Base-by-base conservation (phyloP, 495 filamentous ascomycete species). In the Hypoxylon crocopeplum region DNA sequence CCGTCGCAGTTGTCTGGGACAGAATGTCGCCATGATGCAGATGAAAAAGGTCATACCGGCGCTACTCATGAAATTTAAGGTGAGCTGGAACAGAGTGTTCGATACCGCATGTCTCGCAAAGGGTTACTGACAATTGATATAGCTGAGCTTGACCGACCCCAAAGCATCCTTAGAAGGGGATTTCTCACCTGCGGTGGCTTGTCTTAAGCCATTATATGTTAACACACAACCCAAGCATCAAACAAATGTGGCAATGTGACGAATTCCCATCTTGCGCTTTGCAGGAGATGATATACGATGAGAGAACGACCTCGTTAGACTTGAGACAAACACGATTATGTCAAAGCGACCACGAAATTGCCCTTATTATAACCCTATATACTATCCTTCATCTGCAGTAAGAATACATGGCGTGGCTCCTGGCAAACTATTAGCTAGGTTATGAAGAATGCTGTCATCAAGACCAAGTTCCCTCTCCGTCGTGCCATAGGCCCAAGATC, bases 1-100 rank as follows among this genome's bases (percentile, higher is more conserved):
- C 13, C 74, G 75, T 11, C 70, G 86, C 36, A 79, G 75, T 21
- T 89, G 86, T 66, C 81, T 89, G 60, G 86, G 86, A 11, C 83
- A 81, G 64, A 84, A 88, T 59, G 80, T 89, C 44, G 79, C 79
- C 30, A 69, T 82, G 54, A 46, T 88, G 62, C 85, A 88, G 68
- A 81, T 88, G 39, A 84, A 86, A 56, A 87, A 88, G 68, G 59
- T 88, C 10, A 76, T 88, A 27, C 84, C 86, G 32, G 82, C 79
- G 27, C 72, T 88, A 38, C 70, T 88, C 7, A 60, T 63, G 59
- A 61, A 57, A 29, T 65, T 63, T 27, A 57, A 66, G 29, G 66
- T 69, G 15, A 56, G 69, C 58, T 48, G 5, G 12, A 33, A 11
- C 5, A 40, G 5, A 13, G 12, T 2, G 12, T 5, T 34, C 12